Evolutionary conservation across 192 early-diverging fungal genomes (phyloP).

Genomic region (Lunasporangiospora selenospora): DNA sequence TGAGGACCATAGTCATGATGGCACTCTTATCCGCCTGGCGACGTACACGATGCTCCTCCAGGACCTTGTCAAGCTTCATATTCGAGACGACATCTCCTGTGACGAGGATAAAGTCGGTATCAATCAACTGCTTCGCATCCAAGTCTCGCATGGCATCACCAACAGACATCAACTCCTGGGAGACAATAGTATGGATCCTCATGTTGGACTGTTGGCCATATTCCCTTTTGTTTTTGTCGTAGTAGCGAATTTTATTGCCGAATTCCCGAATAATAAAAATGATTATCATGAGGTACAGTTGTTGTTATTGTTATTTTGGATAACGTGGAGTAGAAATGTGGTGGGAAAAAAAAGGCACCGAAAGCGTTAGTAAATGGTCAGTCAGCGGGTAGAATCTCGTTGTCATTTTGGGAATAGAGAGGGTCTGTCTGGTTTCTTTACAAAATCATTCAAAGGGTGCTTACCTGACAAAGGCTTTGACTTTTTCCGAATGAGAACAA

Average conservation of each 20-base stretch:
- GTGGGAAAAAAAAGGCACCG: no score
- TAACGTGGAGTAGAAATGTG: no score
- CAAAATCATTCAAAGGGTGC: no score
- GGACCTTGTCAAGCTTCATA: constrained; percentile 74
- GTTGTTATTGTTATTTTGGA: no score
- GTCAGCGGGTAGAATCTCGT: no score
- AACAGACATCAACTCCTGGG: constrained; percentile 76
- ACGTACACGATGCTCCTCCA: constrained; percentile 85
- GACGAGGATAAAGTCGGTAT: constrained; percentile 92
- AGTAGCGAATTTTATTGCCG: no score
- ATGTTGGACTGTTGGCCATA: constrained; percentile 66
- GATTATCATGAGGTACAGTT: no score
- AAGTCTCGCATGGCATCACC: constrained; percentile 94
- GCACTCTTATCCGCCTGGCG: constrained; percentile 76
- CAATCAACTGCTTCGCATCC: constrained; percentile 80
- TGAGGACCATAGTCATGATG: constrained; percentile 96
- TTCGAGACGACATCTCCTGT: constrained; percentile 91
- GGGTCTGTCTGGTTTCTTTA: no score
- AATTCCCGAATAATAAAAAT: constrained; percentile 7
- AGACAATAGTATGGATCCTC: constrained; percentile 74
- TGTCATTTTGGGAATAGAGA: no score
- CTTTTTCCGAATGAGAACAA: constrained; percentile 81
- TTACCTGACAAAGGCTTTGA: constrained; percentile 87
- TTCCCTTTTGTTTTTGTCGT: no score
- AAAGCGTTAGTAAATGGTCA: no score